Percentiles rank a stretch among this genome's conserved stretches.
phyloP scores from a whole-genome alignment of 305 asterid species.

The Solanum aculeatissimum region DNA sequence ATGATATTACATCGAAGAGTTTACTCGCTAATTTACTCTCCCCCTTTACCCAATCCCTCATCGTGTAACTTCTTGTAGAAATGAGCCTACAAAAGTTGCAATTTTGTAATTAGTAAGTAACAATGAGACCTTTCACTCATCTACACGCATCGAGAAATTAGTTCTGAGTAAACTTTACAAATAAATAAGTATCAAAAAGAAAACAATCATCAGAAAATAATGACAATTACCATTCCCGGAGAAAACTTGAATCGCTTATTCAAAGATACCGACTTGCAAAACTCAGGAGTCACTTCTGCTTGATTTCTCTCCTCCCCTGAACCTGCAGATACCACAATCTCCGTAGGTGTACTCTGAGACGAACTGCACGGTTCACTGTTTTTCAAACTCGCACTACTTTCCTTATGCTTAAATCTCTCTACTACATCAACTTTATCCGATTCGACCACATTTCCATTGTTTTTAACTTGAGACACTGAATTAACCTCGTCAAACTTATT shows the following conservation, averaged over 20 bases:
- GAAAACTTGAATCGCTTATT: slow-evolving; percentile 84
- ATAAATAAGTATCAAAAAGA: not conserved
- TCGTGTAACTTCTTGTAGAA: not conserved
- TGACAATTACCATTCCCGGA: slow-evolving; percentile 79
- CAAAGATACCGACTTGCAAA: slow-evolving; percentile 32
- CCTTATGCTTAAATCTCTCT: slow-evolving; percentile 6
- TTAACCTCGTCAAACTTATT: not conserved
- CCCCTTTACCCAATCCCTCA: not conserved
- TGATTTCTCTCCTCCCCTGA: slow-evolving; percentile 28
- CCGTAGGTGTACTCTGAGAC: slow-evolving; percentile 15
- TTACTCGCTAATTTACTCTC: not conserved
- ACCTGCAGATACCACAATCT: slow-evolving; percentile 20
- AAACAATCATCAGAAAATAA: not conserved
- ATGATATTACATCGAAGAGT: not conserved
- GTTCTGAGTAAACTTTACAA: not conserved
- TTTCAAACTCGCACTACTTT: slow-evolving; percentile 9
- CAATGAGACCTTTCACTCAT: not conserved
- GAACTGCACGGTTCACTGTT: slow-evolving; percentile 14
- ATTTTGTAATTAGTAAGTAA: not conserved
- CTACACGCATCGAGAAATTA: not conserved
- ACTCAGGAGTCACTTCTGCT: slow-evolving; percentile 67
- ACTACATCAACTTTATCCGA: not conserved
- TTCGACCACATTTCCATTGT: not conserved
- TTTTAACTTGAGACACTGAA: not conserved
- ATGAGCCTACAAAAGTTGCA: not conserved